phyloP scores from a whole-genome alignment of 352 stramenopile genomes.

The Thalassiosira mediterranea region DNA sequence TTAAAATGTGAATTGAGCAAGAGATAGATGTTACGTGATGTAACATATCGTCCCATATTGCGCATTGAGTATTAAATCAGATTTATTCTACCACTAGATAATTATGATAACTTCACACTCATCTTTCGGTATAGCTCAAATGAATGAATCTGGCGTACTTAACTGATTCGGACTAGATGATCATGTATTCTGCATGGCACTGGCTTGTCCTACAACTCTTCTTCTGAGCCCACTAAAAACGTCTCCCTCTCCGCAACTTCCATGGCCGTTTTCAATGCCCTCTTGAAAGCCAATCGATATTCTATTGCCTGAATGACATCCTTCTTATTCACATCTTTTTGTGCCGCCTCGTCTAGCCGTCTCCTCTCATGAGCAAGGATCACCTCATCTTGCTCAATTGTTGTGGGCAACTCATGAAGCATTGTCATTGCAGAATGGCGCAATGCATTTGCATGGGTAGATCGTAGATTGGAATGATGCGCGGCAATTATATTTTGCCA shows the following conservation, averaged over 20 bases:
- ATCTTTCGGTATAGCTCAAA: too few relatives aligned
- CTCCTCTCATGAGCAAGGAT: slow-evolving; percentile 20
- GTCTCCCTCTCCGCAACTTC: slow-evolving; percentile 26
- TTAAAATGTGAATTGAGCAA: too few relatives aligned
- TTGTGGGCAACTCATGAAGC: slow-evolving; percentile 33
- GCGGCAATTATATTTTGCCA: slow-evolving; percentile 32
- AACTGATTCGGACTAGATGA: too few relatives aligned
- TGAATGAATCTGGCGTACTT: too few relatives aligned
- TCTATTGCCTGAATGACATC: slow-evolving; percentile 42
- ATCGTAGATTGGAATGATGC: slow-evolving; percentile 34
- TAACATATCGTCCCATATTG: too few relatives aligned
- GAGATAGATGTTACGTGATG: too few relatives aligned
- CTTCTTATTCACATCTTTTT: slow-evolving; percentile 20
- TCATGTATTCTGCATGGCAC: too few relatives aligned
- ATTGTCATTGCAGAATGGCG: slow-evolving; percentile 15
- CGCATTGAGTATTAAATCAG: too few relatives aligned
- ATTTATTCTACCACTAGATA: too few relatives aligned
- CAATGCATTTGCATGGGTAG: slow-evolving; percentile 23
- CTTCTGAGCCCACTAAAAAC: slow-evolving; percentile 33
- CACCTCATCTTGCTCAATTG: slow-evolving; percentile 42
- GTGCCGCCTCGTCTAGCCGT: slow-evolving; percentile 23
- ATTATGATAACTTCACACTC: too few relatives aligned
- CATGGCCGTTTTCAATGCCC: slow-evolving; percentile 34
- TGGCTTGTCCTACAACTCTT: too few relatives aligned
- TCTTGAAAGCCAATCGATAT: slow-evolving; percentile 55